Evolutionary conservation across 2,329 filamentous ascomycete species (phyloP).

Genomic region (Colletotrichum nymphaeae): DNA sequence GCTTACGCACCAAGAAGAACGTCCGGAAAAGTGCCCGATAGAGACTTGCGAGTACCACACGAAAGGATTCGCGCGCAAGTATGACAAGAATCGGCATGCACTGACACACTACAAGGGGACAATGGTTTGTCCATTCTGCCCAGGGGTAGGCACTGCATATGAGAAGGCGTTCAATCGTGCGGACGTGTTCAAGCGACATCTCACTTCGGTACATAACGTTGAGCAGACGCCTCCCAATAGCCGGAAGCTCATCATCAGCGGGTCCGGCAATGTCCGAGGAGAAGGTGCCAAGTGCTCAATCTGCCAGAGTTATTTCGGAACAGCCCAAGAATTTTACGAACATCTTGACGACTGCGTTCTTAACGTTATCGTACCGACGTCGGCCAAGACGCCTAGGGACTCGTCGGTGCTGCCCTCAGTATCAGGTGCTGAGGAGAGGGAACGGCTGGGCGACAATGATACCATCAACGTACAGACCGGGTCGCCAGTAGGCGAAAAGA

Average conservation of each 20-base stretch:
- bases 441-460: constrained; percentile 15
- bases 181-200: constrained; percentile 96
- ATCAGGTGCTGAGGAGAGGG: constrained; percentile 21
- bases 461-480: constrained; percentile 3
- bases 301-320: constrained; percentile 81
- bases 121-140: constrained; percentile 97
- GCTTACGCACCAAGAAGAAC: constrained; percentile 93
- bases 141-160: constrained; percentile 84
- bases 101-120: constrained; percentile 97
- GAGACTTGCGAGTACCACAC: constrained; percentile 91
- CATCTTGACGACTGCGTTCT: constrained; percentile 81
- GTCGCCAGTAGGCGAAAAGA: constrained; percentile 29
- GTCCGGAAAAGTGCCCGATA: constrained; percentile 97
- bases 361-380: constrained; percentile 65
- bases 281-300: constrained; percentile 90
- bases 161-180: constrained; percentile 97
- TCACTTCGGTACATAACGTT: constrained; percentile 92
- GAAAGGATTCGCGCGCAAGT: constrained; percentile 96
- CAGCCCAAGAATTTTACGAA: constrained; percentile 96
- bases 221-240: constrained; percentile 95
- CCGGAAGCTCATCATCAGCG: constrained; percentile 73
- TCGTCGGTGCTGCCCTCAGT: constrained; percentile 20
- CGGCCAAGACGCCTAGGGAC: constrained; percentile 28
- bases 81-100: constrained; percentile 97
- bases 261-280: constrained; percentile 38